Evolutionary conservation across 805 yeast genomes (phyloP).

Genomic region (Metschnikowia matae): DNA sequence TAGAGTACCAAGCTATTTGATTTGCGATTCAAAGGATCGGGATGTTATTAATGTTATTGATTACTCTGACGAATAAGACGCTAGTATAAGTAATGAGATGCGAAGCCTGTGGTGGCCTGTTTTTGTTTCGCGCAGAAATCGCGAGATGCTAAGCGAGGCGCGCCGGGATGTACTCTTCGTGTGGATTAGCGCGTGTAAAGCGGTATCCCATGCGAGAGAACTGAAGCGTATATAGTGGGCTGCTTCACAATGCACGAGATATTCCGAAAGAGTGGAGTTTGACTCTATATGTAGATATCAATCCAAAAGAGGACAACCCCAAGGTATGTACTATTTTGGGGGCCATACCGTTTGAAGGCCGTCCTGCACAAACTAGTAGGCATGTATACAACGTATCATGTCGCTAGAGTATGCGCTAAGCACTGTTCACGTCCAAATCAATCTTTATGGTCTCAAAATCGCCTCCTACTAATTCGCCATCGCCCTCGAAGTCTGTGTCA

Average conservation of each 20-base stretch:
- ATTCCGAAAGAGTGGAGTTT: not conserved
- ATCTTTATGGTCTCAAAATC: constrained; percentile 16
- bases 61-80: not conserved
- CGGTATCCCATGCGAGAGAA: no score
- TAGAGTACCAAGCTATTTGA: not conserved
- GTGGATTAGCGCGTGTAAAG: no score
- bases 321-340: not conserved
- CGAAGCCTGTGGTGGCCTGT: constrained; percentile 3
- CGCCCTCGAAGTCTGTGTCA: constrained; percentile 19
- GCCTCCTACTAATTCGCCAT: constrained; percentile 14
- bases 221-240: no score
- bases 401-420: not conserved
- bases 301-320: not conserved
- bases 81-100: not conserved
- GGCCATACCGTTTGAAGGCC: not conserved
- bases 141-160: constrained; percentile 3
- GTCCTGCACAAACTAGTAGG: not conserved
- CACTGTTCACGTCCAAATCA: constrained; percentile 16
- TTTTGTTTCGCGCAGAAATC: constrained; percentile 4
- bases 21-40: not conserved
- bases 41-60: not conserved
- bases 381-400: not conserved
- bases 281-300: not conserved
- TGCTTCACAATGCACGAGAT: no score
- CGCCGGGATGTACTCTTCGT: not conserved